Percentiles rank a stretch among this genome's conserved stretches.
phyloP scores from a whole-genome alignment of 192 early-diverging fungal species.

The Entrophospora sp. region DNA sequence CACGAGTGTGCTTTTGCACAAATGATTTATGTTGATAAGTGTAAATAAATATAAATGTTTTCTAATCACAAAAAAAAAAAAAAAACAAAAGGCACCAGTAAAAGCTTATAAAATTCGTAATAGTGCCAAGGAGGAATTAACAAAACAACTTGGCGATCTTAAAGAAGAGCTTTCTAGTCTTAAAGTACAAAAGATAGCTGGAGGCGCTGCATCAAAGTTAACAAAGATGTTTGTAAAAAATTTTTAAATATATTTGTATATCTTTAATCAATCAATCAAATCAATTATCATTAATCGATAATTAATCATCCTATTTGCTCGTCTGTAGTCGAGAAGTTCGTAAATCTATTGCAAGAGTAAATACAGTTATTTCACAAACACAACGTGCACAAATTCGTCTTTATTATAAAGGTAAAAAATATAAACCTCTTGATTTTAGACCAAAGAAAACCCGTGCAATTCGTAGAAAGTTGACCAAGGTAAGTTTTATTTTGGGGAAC shows the following conservation, averaged over 20 bases:
- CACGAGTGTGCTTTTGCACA: too few species aligned
- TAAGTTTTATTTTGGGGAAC: background rate
- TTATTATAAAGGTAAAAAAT: constrained; percentile 93
- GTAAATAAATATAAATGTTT: too few species aligned
- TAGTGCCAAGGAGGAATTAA: constrained; percentile 89
- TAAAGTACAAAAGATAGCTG: constrained; percentile 90
- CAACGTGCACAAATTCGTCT: constrained; percentile 80
- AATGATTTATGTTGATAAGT: too few species aligned
- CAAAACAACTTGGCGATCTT: constrained; percentile 85
- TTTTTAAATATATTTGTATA: background rate
- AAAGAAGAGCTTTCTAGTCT: constrained; percentile 90
- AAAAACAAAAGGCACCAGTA: constrained; percentile 57
- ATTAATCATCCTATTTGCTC: background rate
- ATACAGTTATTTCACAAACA: constrained; percentile 93
- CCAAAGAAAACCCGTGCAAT: constrained; percentile 98
- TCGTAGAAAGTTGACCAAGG: constrained; percentile 83
- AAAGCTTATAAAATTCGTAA: constrained; percentile 91
- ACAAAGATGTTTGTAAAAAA: constrained; percentile 61
- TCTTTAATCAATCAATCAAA: background rate
- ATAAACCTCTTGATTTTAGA: constrained; percentile 92
- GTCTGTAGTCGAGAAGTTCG: constrained; percentile 64
- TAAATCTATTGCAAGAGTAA: constrained; percentile 89
- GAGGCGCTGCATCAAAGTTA: constrained; percentile 68
- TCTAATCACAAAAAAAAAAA: too few species aligned
- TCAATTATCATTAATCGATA: too few species aligned